Evolutionary conservation across 371 early-diverging fungal species (phyloP), one percentile per base, ranked within the genome.

Genomic region (Mortierella sp.): DNA sequence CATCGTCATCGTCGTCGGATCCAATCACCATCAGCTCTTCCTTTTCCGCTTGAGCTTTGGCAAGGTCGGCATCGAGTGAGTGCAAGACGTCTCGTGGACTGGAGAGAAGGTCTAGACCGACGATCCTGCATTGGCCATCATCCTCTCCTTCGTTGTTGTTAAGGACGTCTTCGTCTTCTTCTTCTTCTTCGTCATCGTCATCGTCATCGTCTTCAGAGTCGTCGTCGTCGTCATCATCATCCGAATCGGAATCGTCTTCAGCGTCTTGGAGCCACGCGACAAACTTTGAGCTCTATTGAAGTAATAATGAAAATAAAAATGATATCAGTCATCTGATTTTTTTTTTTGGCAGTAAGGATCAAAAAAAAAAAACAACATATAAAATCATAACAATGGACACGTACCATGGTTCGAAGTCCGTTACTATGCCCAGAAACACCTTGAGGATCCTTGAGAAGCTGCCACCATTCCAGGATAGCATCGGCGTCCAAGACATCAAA

Each of bases 391-490:
- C 7, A n/a, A 48, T 4, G 21, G n/a, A 7, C 43, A 13, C 76
- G 22, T 79, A 79, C 79, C 80, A 70, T 71, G 38, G 69, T 80
- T 43, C 80, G 80, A 21, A 80, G 71, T 4, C 67, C 75, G 21
- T 66, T 62, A 1, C 72, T 63, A 58, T 80, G 80, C 28, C 75
- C 80, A 65, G 74, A 71, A 22, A 71, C 69, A 6, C 69, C 68
- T 45, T 69, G 21, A 3, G 80, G 72, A 40, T 74, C 80, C 69
- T 80, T 67, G 53, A 80, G 59, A n/a, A 74, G 45, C 15, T 52
- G 62, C 80, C 80, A 80, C 80, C 80, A 80, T 36, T 80, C 80
- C 33, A 80, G 47, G 41, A 80, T 80, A 7, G 80, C 80, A 53
- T 74, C 75, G 1, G 71, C 69, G n/a, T 80, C 80, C 68, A 80